These are phyloP conservation scores for Lathyrus sativus DNA, from an alignment of 306 rosid species.

Conservation along the genomic window DNA sequence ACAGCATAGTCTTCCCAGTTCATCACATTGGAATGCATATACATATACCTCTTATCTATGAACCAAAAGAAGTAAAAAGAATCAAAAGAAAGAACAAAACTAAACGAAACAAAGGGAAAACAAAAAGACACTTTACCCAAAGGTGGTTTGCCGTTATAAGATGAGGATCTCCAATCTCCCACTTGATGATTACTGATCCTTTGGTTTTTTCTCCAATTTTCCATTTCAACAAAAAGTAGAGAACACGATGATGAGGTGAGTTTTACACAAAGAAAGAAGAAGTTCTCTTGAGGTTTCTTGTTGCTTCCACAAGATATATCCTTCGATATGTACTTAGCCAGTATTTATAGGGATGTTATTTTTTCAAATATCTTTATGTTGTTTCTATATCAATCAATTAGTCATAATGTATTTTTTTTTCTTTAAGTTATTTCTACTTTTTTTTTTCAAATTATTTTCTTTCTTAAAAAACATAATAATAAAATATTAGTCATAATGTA, in stretches of 20 bases:
- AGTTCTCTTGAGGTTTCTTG: not conserved
- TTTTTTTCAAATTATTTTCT: too few relatives aligned
- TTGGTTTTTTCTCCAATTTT: constrained; percentile 59
- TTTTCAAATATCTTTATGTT: too few relatives aligned
- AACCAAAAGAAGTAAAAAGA: constrained; percentile 15
- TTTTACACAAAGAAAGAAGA: not conserved
- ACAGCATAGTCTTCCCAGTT: constrained; percentile 83
- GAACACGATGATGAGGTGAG: not conserved
- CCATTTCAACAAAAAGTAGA: constrained; percentile 45
- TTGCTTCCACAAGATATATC: not conserved
- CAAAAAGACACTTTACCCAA: constrained; percentile 44
- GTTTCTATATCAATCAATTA: too few relatives aligned
- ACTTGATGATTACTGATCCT: constrained; percentile 46
- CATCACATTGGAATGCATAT: constrained; percentile 48
- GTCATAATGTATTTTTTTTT: too few relatives aligned
- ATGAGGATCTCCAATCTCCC: constrained; percentile 38
- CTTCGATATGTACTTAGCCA: too few relatives aligned
- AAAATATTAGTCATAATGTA: too few relatives aligned
- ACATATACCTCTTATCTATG: constrained; percentile 52
- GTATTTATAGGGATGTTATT: too few relatives aligned
- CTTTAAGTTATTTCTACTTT: too few relatives aligned
- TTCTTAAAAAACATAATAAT: too few relatives aligned
- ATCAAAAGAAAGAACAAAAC: constrained; percentile 21
- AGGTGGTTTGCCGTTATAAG: constrained; percentile 56
- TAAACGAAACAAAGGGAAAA: not conserved